A percentile compares a stretch with the other conserved stretches of the same genome.
phyloP scores from a whole-genome alignment of 2,329 filamentous ascomycete genomes.

The Dactylonectria estremocensis region DNA sequence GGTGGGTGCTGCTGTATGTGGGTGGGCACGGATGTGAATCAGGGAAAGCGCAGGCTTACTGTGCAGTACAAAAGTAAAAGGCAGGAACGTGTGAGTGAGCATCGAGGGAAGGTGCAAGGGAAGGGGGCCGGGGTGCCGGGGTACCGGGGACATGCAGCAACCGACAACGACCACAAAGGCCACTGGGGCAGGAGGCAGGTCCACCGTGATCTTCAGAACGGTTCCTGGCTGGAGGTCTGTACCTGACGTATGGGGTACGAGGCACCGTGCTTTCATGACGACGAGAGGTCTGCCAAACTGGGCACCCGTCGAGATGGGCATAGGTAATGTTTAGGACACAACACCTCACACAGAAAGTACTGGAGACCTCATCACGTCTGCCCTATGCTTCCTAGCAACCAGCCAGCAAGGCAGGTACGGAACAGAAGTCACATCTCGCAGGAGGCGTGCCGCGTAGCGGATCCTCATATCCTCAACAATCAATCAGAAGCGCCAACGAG shows the following conservation, averaged over 20 bases:
- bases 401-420: not conserved
- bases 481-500: constrained; percentile 19
- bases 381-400: not conserved
- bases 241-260: not conserved
- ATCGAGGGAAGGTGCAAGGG: constrained; percentile 8
- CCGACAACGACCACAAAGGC: constrained; percentile 3
- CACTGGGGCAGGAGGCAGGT: constrained; percentile 17
- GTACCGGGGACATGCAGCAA: constrained; percentile 14
- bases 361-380: too few species aligned
- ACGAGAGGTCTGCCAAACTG: too few species aligned
- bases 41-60: constrained; percentile 20
- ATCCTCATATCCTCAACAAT: not conserved
- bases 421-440: not conserved
- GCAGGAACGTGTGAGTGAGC: constrained; percentile 13
- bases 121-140: constrained; percentile 22
- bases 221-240: not conserved
- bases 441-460: not conserved
- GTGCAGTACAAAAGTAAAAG: not conserved
- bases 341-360: not conserved
- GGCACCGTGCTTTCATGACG: not conserved
- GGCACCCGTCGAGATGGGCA: not conserved
- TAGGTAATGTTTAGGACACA: not conserved
- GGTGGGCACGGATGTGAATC: constrained; percentile 9
- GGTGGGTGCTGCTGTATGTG: not conserved
- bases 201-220: constrained; percentile 6